Evolutionary conservation across 164 flowering plant species (phyloP), one percentile per base, ranked within the genome.

Genomic region (Echeveria elegans): DNA sequence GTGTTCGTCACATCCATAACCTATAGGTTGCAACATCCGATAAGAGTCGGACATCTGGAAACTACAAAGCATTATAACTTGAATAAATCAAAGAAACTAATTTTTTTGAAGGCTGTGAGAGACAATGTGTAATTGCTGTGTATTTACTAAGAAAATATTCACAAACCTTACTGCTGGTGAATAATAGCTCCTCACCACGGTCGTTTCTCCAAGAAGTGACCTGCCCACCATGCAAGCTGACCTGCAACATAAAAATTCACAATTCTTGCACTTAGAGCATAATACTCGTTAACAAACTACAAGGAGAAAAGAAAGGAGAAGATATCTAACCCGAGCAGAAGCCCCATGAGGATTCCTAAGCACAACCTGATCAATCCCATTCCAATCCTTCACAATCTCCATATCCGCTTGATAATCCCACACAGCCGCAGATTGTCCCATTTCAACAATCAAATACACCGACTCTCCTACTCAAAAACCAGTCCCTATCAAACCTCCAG

Each of bases 151-250:
- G 31, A 53, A 24, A 3, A 24, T 9, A 50, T 50, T 50, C 56
- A 50, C 56, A 6, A 40, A 94, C 98, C 96, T 94, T 94, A 63
- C 77, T 88, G 74, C 97, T 94, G 11, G 91, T 85, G 74, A 94
- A 94, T 0, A 94, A 77, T 34, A 90, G 92, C 72, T 90, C 98
- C 74, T 94, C 97, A 23, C 97, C 97, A 12, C 80, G 82, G 64
- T 84, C 89, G 74, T 82, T 90, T 76, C 87, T 82, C 98, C 97
- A 94, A 5, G 98, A 94, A 67, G 75, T 72, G 16, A 90, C 89
- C 73, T 86, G 98, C 12, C 93, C 98, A 67, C 97, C 97, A 64
- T 85, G 86, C 79, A 94, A 77, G 76, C 96, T 90, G 52, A 94
- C 90, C 98, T 94, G 79, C 16, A 79, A 66, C 41, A 68, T 52